phyloP scores from a whole-genome alignment of 768 basidiomycete species.

The Kwoniella mangroviensis region DNA sequence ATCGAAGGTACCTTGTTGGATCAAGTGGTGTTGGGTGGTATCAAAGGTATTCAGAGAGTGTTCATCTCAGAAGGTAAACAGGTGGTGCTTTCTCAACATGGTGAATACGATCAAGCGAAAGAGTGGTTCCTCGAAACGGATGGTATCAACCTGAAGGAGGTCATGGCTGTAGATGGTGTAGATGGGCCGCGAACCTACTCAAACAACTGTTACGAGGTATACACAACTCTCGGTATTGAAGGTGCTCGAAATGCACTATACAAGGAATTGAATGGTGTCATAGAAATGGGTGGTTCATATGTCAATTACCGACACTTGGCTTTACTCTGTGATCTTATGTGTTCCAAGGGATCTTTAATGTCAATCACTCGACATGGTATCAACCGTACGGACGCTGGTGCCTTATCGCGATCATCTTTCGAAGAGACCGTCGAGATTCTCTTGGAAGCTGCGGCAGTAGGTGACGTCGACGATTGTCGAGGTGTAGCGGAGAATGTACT shows the following conservation, averaged over 20 bases:
- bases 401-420: constrained; percentile 97
- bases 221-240: constrained; percentile 93
- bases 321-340: constrained; percentile 97
- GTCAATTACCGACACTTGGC: constrained; percentile 98
- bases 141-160: constrained; percentile 91
- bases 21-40: constrained; percentile 91
- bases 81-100: constrained; percentile 65
- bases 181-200: constrained; percentile 92
- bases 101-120: constrained; percentile 62
- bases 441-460: constrained; percentile 97
- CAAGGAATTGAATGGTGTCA: constrained; percentile 90
- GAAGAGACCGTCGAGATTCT: constrained; percentile 99
- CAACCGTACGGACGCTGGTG: constrained; percentile 98
- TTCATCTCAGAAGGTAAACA: constrained; percentile 90
- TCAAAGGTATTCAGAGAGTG: constrained; percentile 84
- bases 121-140: constrained; percentile 99
- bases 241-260: constrained; percentile 92
- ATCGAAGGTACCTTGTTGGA: constrained; percentile 96
- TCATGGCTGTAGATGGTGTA: constrained; percentile 93
- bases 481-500: constrained; percentile 99
- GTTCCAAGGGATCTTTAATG: constrained; percentile 91
- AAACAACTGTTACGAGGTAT: constrained; percentile 94
- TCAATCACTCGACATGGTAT: constrained; percentile 99
- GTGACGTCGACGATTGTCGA: constrained; percentile 97
- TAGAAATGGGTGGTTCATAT: constrained; percentile 99